Conservation (phyloP, 2,329 filamentous ascomycete genomes). For the Calonectria hawksworthii region DNA sequence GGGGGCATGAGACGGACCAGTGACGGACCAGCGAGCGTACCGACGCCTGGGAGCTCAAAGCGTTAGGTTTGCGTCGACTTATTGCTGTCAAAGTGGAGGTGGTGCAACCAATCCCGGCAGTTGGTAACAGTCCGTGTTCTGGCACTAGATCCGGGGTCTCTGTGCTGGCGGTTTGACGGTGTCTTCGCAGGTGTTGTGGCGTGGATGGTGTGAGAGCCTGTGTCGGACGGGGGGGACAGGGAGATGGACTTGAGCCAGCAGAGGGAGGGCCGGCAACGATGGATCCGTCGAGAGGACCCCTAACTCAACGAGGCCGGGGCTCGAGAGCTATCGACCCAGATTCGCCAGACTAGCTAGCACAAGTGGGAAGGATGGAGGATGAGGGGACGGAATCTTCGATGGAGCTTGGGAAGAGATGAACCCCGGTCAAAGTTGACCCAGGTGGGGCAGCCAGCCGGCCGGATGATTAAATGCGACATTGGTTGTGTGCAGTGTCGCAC, state of each 20-base stretch:
- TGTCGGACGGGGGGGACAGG: constrained; percentile 39
- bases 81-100: not conserved
- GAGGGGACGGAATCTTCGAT: constrained; percentile 27
- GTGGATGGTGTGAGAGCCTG: constrained; percentile 33
- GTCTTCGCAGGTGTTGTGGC: constrained; percentile 29
- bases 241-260: constrained; percentile 30
- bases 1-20: constrained; percentile 4
- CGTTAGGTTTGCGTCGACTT: not conserved
- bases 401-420: constrained; percentile 26
- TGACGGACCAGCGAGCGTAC: not conserved
- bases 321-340: not conserved
- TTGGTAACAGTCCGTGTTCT: not conserved
- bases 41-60: not conserved
- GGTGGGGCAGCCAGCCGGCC: constrained; percentile 22
- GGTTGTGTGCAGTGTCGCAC: constrained; percentile 18
- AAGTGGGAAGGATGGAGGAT: constrained; percentile 23
- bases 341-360: constrained; percentile 12
- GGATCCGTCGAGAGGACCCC: constrained; percentile 27
- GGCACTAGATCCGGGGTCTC: not conserved
- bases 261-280: constrained; percentile 27
- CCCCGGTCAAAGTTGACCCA: constrained; percentile 17
- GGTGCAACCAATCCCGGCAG: not conserved
- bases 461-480: constrained; percentile 18
- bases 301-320: constrained; percentile 12
- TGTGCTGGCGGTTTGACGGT: constrained; percentile 12